Percentiles rank a stretch among this genome's conserved stretches.
phyloP scores from a whole-genome alignment of 805 yeast species.

The Ogataea dorogensis region DNA sequence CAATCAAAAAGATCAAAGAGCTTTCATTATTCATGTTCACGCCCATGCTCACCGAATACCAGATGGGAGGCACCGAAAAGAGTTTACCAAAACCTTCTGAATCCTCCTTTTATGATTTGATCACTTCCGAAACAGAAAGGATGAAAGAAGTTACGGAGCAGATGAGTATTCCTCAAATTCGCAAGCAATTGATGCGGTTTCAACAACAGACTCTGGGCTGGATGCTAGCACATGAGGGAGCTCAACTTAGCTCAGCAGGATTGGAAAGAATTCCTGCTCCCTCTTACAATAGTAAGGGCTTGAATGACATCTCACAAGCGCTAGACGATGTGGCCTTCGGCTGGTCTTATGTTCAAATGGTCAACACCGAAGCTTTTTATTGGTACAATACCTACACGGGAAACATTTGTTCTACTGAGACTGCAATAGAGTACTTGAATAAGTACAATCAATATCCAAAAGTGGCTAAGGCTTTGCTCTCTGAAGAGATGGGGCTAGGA shows the following conservation, averaged over 20 bases:
- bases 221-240: constrained; percentile 54
- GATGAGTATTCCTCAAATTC: constrained; percentile 18
- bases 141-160: constrained; percentile 11
- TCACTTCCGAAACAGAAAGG: constrained; percentile 44
- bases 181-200: constrained; percentile 36
- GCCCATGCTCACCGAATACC: constrained; percentile 25
- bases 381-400: constrained; percentile 56
- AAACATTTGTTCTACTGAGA: constrained; percentile 38
- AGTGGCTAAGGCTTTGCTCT: constrained; percentile 62
- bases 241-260: constrained; percentile 31
- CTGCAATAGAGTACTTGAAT: constrained; percentile 31
- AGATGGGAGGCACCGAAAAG: constrained; percentile 10
- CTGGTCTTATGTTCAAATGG: constrained; percentile 39
- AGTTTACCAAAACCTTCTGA: constrained; percentile 24
- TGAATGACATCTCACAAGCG: constrained; percentile 28
- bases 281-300: constrained; percentile 16
- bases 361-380: constrained; percentile 5
- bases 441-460: constrained; percentile 10
- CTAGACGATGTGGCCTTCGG: constrained; percentile 52
- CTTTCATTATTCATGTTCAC: constrained; percentile 16
- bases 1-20: constrained; percentile 20
- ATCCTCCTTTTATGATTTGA: constrained; percentile 46
- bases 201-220: constrained; percentile 57
- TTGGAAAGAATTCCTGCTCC: constrained; percentile 28
- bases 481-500: constrained; percentile 98